phyloP scores from a whole-genome alignment of 495 filamentous ascomycete species.

The Clavariopsis aquatica region DNA sequence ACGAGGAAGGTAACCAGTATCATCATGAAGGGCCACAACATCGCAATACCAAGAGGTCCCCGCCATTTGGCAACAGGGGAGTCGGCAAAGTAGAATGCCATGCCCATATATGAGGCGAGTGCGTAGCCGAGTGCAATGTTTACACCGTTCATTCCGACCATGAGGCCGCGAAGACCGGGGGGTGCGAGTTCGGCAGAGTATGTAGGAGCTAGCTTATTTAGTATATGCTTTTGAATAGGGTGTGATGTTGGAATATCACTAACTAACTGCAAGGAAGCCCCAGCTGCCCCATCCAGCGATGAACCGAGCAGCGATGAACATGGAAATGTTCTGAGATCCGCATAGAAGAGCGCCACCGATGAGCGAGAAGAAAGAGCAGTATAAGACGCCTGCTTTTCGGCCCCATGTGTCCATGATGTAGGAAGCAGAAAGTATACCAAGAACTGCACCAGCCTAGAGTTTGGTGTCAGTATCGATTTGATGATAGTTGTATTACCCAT shows the following conservation, averaged over 20 bases:
- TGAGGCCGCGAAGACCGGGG: slow-evolving; percentile 32
- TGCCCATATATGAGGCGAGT: slow-evolving; percentile 33
- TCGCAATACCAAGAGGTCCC: slow-evolving; percentile 29
- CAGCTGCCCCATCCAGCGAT: slow-evolving; percentile 32
- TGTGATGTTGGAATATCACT: slow-evolving; percentile 4
- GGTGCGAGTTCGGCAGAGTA: slow-evolving; percentile 35
- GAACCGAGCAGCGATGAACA: slow-evolving; percentile 36
- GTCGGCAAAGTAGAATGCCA: slow-evolving; percentile 31
- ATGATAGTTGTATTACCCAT: too few species aligned
- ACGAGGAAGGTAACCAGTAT: slow-evolving; percentile 24
- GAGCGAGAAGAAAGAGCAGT: slow-evolving; percentile 29
- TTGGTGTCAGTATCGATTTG: not conserved
- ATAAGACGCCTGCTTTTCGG: slow-evolving; percentile 30
- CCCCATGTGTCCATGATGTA: slow-evolving; percentile 36
- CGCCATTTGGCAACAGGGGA: slow-evolving; percentile 26
- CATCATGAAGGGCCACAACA: slow-evolving; percentile 35
- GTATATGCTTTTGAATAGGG: not conserved
- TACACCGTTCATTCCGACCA: slow-evolving; percentile 38
- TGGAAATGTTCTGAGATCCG: slow-evolving; percentile 24
- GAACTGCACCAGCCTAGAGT: slow-evolving; percentile 27
- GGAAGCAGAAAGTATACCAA: slow-evolving; percentile 26
- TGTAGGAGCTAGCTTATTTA: slow-evolving; percentile 19
- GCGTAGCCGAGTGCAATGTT: slow-evolving; percentile 34
- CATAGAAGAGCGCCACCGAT: slow-evolving; percentile 29
- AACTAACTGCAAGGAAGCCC: slow-evolving; percentile 34